A percentile compares a stretch with the other conserved stretches of the same genome.
phyloP scores from a whole-genome alignment of 2,329 filamentous ascomycete genomes.

The Paradendryphiella salina region DNA sequence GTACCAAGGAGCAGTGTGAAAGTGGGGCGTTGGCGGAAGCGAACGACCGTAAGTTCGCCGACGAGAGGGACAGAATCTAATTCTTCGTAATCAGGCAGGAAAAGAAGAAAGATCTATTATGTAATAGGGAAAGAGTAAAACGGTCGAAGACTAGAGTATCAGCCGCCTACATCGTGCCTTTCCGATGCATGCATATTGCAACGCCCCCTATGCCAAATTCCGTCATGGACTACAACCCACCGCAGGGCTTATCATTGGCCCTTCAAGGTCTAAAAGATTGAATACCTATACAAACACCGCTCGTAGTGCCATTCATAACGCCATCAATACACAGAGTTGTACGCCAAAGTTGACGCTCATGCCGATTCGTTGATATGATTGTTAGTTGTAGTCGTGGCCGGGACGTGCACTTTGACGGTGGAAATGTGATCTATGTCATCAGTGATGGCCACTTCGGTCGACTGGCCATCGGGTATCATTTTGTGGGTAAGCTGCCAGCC shows the following conservation, averaged over 20 bases:
- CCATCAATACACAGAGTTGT: slow-evolving; percentile 13
- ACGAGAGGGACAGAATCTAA: too few species aligned
- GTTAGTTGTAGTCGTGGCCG: slow-evolving; percentile 22
- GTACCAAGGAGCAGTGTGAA: too few species aligned
- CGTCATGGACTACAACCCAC: background rate
- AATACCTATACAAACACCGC: slow-evolving; percentile 11
- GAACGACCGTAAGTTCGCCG: too few species aligned
- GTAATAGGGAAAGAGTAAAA: background rate
- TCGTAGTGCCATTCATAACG: slow-evolving; percentile 12
- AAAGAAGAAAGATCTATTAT: too few species aligned
- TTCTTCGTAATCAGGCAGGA: too few species aligned
- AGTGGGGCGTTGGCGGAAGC: too few species aligned
- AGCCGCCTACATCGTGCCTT: background rate
- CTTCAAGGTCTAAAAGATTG: background rate
- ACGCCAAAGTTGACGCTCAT: slow-evolving; percentile 10
- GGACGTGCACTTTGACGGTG: slow-evolving; percentile 31
- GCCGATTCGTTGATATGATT: slow-evolving; percentile 14
- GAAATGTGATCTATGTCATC: slow-evolving; percentile 39
- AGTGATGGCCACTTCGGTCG: slow-evolving; percentile 57
- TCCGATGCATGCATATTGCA: background rate
- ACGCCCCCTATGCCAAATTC: background rate
- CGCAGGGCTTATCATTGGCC: background rate
- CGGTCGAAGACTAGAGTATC: background rate
- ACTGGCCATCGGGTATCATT: slow-evolving; percentile 74
- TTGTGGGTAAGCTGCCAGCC: slow-evolving; percentile 81